These are phyloP conservation scores for Ciborinia camelliae DNA, from an alignment of 2,329 filamentous ascomycete species.

Conservation along the genomic window DNA sequence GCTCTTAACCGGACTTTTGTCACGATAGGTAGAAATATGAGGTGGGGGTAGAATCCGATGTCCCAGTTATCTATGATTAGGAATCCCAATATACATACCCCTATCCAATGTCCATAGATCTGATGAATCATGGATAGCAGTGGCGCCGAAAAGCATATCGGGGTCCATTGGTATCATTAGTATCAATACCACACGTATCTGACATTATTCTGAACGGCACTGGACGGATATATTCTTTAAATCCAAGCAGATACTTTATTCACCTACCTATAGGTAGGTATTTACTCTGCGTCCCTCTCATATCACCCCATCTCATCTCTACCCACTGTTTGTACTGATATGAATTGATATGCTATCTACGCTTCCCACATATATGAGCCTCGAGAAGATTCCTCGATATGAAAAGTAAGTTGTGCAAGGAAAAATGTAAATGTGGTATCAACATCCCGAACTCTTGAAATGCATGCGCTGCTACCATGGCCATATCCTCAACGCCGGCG, in stretches of 20 bases:
- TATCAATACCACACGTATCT: too few species aligned
- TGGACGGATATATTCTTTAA: neutral
- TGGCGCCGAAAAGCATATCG: too few species aligned
- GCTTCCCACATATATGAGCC: neutral
- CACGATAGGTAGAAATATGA: too few species aligned
- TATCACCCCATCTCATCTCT: neutral
- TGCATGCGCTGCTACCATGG: constrained; percentile 11
- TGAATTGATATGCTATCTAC: neutral
- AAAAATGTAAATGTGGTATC: constrained; percentile 22
- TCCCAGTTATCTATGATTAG: too few species aligned
- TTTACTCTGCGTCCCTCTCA: neutral
- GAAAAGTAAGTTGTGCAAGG: constrained; percentile 12
- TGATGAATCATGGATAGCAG: too few species aligned
- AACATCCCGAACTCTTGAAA: constrained; percentile 21
- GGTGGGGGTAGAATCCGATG: neutral
- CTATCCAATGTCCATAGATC: too few species aligned
- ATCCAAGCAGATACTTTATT: neutral
- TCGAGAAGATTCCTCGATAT: constrained; percentile 14
- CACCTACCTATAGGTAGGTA: too few species aligned
- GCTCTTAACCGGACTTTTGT: constrained; percentile 10
- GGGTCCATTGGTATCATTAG: too few species aligned
- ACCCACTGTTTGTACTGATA: constrained; percentile 8
- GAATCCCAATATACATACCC: too few species aligned
- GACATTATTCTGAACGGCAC: neutral
- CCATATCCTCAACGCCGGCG: constrained; percentile 31